phyloP scores from a whole-genome alignment of 2,329 filamentous ascomycete species.

The Hypoxylon sp. region DNA sequence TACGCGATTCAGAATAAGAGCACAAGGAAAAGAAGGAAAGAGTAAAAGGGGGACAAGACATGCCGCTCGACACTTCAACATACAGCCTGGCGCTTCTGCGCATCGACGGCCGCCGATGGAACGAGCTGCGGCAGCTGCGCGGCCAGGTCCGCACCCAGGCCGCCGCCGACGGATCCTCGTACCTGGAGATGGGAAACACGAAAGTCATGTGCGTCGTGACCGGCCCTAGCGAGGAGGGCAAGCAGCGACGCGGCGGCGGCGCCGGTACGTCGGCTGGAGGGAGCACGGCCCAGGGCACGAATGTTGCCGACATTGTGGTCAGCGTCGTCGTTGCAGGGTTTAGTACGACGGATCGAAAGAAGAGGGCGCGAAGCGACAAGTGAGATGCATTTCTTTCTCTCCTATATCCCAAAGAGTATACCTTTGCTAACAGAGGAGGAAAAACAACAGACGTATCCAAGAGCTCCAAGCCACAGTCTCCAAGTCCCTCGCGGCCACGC shows the following conservation, averaged over 20 bases:
- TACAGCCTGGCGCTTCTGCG: slow-evolving; percentile 87
- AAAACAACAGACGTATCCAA: slow-evolving; percentile 69
- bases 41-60: slow-evolving; percentile 48
- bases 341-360: slow-evolving; percentile 84
- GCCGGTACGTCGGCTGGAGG: slow-evolving; percentile 19
- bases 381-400: slow-evolving; percentile 53
- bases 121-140: slow-evolving; percentile 88
- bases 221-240: slow-evolving; percentile 77
- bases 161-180: slow-evolving; percentile 89
- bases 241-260: slow-evolving; percentile 47
- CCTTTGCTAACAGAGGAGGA: neutral
- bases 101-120: slow-evolving; percentile 90
- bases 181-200: slow-evolving; percentile 97
- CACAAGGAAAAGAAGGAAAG: neutral
- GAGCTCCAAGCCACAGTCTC: slow-evolving; percentile 84
- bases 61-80: slow-evolving; percentile 94
- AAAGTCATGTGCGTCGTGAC: slow-evolving; percentile 93
- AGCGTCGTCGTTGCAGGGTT: slow-evolving; percentile 89
- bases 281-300: slow-evolving; percentile 41
- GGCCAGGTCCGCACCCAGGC: slow-evolving; percentile 93
- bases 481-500: slow-evolving; percentile 75
- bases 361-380: slow-evolving; percentile 79
- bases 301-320: slow-evolving; percentile 73
- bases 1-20: neutral
- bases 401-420: slow-evolving; percentile 1